Evolutionary conservation across 2,329 filamentous ascomycete species (phyloP).

Genomic region (Diaporthe sp.): DNA sequence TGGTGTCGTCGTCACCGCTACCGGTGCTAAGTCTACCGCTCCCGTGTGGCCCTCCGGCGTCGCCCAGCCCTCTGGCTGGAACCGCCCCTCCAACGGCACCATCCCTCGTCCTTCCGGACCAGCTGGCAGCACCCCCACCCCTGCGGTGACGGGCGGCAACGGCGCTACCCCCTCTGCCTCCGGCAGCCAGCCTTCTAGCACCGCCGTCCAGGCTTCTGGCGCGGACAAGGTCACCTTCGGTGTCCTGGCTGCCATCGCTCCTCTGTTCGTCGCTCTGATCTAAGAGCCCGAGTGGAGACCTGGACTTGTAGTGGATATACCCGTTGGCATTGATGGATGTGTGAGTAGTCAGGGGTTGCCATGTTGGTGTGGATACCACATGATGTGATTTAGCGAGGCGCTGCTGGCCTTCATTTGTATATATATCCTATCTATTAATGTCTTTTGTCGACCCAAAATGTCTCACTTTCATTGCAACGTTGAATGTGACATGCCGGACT

Average conservation of each 20-base stretch:
- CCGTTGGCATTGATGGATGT: slow-evolving; percentile 11
- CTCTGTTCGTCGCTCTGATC: slow-evolving; percentile 32
- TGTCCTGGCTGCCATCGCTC: slow-evolving; percentile 33
- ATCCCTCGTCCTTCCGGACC: slow-evolving; percentile 23
- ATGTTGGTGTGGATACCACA: slow-evolving; percentile 23
- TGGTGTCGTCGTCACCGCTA: not conserved
- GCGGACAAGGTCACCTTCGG: slow-evolving; percentile 34
- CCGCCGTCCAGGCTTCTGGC: slow-evolving; percentile 26
- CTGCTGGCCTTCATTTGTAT: slow-evolving; percentile 26
- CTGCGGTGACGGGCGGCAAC: slow-evolving; percentile 6
- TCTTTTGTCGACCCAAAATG: slow-evolving; percentile 5
- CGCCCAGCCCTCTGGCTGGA: slow-evolving; percentile 30
- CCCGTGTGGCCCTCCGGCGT: slow-evolving; percentile 26
- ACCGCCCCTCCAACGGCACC: slow-evolving; percentile 33
- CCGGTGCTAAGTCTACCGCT: slow-evolving; percentile 5
- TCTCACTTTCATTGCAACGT: not conserved
- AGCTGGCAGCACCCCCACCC: not conserved
- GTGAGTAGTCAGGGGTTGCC: not conserved
- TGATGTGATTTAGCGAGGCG: slow-evolving; percentile 25
- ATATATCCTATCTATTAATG: slow-evolving; percentile 30
- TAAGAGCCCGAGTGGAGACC: slow-evolving; percentile 16
- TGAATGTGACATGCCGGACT: not conserved
- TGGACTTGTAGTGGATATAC: not conserved
- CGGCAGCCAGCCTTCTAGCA: not conserved
- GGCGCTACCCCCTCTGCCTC: slow-evolving; percentile 16